Base-by-base conservation (phyloP, 23 red algal genomes). In the Gracilaria gracilis region DNA sequence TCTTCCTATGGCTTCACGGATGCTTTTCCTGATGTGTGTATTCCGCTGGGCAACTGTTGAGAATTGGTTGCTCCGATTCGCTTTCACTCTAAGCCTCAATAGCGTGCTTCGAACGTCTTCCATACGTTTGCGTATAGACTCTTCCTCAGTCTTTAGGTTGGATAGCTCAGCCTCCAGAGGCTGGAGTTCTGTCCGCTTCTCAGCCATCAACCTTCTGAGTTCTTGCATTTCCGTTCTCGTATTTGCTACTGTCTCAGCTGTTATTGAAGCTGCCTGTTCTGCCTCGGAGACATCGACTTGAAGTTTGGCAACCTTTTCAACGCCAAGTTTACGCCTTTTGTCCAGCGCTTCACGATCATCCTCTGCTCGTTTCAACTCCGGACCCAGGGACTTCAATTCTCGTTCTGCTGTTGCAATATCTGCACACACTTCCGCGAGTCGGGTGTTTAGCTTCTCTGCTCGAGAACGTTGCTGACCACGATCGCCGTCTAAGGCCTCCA, bases 261-360 rank as follows among this genome's bases (percentile, higher is more conserved):
- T 79, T 21, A 36, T 89, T 44, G 84, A 50, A 16, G 89, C 83
- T 8, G 83, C 81, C 13, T 79, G 67, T 1, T 89, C 54, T 34
- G 74, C 83, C 85, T 95, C 93, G 50, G 80, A 31, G 35, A 95
- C 83, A 47, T 84, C 46, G 20, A 95, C 93, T 50, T 91, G 71
- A 58, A 83, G 61, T 57, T 85, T 90, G 38, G 93, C 93, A 35
- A 79, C 59, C 7, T 57, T 82, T 47, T 88, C 93, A 19, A 95
- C 73, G 14, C 57, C 82, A 15, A 75, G 31, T 53, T 79, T 88
- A 21, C 87, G 93, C 28, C 49, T 58, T 20, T 58, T 50, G 32
- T 88, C 82, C 25, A 79, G n/a, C 9, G 64, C 69, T 51, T 83
- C 73, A 25, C 66, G 39, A 36, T 96, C 88, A 23, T 91, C 67